A percentile compares a stretch with the other conserved stretches of the same genome.
Evolutionary conservation across 306 rosid genomes (phyloP).

Genomic region (Vigna radiata): DNA sequence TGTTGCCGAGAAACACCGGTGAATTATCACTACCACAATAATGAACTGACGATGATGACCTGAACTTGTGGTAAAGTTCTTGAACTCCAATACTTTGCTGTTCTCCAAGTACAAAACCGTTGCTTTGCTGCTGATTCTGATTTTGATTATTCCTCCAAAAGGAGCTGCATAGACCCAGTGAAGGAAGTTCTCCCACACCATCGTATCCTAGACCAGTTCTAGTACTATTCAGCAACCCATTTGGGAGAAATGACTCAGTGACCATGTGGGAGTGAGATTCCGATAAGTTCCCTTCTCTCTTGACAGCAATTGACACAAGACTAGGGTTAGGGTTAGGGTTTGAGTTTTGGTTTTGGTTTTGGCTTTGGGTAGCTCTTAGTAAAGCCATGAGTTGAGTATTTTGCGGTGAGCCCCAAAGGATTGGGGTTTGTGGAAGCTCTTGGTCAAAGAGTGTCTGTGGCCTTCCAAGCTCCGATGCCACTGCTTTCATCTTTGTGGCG

Average conservation of each 20-base stretch:
- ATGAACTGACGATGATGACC: slow-evolving; percentile 50
- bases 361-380: slow-evolving; percentile 60
- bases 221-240: slow-evolving; percentile 39
- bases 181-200: slow-evolving; percentile 59
- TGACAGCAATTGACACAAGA: slow-evolving; percentile 13
- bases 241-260: slow-evolving; percentile 52
- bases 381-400: slow-evolving; percentile 72
- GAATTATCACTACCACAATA: slow-evolving; percentile 51
- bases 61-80: slow-evolving; percentile 79
- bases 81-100: slow-evolving; percentile 65
- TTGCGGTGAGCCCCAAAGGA: slow-evolving; percentile 91
- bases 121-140: slow-evolving; percentile 53
- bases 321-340: slow-evolving; percentile 60
- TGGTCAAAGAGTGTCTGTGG: slow-evolving; percentile 56
- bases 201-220: slow-evolving; percentile 58
- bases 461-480: slow-evolving; percentile 64
- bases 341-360: slow-evolving; percentile 23
- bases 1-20: slow-evolving; percentile 53
- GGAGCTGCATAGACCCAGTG: slow-evolving; percentile 67
- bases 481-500: slow-evolving; percentile 59
- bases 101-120: slow-evolving; percentile 51
- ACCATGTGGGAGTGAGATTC: slow-evolving; percentile 53
- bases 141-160: slow-evolving; percentile 66
- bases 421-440: slow-evolving; percentile 43
- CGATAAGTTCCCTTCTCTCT: slow-evolving; percentile 61